phyloP scores from a whole-genome alignment of 108 stramenopile genomes.

The Nitzschia inconspicua region DNA sequence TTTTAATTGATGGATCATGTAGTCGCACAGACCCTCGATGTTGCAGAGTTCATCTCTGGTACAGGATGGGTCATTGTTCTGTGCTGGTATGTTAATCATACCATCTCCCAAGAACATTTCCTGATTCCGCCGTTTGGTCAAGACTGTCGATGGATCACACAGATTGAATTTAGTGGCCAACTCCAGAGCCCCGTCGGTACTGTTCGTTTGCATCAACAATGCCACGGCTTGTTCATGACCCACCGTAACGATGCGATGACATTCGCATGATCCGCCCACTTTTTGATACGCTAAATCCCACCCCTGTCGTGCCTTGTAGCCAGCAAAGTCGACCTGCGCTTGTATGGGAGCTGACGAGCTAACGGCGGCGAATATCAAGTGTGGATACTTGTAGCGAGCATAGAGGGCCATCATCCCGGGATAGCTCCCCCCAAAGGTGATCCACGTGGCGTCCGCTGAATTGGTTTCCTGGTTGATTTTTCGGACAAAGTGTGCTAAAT shows the following conservation, averaged over 20 bases:
- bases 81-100: slow-evolving; percentile 69
- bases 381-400: slow-evolving; percentile 81
- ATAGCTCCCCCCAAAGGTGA: slow-evolving; percentile 90
- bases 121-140: slow-evolving; percentile 42
- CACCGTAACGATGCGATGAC: slow-evolving; percentile 51
- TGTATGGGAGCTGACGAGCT: slow-evolving; percentile 81
- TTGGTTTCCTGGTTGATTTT: slow-evolving; percentile 16
- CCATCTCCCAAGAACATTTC: slow-evolving; percentile 81
- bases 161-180: slow-evolving; percentile 68
- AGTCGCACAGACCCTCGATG: slow-evolving; percentile 62
- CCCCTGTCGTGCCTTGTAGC: slow-evolving; percentile 79
- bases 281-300: slow-evolving; percentile 46
- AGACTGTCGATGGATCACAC: slow-evolving; percentile 50
- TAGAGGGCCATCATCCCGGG: slow-evolving; percentile 84
- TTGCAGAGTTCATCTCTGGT: slow-evolving; percentile 56
- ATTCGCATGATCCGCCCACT: slow-evolving; percentile 74
- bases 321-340: slow-evolving; percentile 69
- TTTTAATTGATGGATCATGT: slow-evolving; percentile 7
- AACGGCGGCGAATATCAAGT: slow-evolving; percentile 76
- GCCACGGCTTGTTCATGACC: slow-evolving; percentile 65
- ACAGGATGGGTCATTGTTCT: slow-evolving; percentile 88
- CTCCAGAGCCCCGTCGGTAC: slow-evolving; percentile 7
- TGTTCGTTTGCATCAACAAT: slow-evolving; percentile 5
- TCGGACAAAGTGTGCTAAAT: slow-evolving; percentile 69
- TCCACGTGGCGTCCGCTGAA: slow-evolving; percentile 28